Conservation (phyloP, 169 alveolate species). For the Cystoisospora suis region DNA sequence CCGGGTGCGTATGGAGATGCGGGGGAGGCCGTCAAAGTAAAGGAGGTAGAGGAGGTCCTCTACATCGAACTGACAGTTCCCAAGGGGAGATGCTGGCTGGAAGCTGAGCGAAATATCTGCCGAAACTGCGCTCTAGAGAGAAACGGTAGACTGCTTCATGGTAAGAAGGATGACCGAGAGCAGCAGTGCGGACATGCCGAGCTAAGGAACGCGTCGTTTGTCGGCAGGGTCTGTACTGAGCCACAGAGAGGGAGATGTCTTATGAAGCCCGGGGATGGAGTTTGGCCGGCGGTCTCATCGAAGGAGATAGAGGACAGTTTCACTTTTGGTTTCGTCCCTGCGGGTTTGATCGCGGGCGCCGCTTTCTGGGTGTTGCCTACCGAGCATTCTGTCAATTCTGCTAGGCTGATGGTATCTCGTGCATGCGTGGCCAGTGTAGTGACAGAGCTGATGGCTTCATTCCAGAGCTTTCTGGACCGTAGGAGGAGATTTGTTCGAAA, state of each 20-base stretch:
- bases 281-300: too few relatives aligned
- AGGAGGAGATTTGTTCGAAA: too few relatives aligned
- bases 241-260: too few relatives aligned
- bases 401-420: not conserved
- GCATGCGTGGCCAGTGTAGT: not conserved
- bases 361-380: slow-evolving; percentile 1
- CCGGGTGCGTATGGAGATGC: not conserved
- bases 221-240: too few relatives aligned
- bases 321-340: not conserved
- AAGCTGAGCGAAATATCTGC: not conserved
- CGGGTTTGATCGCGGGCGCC: not conserved
- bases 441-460: too few relatives aligned
- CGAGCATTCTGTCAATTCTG: not conserved
- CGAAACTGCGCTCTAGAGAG: too few relatives aligned
- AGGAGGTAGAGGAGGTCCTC: not conserved
- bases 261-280: too few relatives aligned
- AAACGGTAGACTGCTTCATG: too few relatives aligned
- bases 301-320: slow-evolving; percentile 27
- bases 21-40: not conserved
- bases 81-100: slow-evolving; percentile 34
- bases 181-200: too few relatives aligned
- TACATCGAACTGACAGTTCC: not conserved
- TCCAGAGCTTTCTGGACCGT: too few relatives aligned
- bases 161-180: too few relatives aligned
- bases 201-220: too few relatives aligned